These are phyloP conservation scores for Hypericum androsaemum DNA, from an alignment of 345 rosid genomes.

Conservation along the genomic window DNA sequence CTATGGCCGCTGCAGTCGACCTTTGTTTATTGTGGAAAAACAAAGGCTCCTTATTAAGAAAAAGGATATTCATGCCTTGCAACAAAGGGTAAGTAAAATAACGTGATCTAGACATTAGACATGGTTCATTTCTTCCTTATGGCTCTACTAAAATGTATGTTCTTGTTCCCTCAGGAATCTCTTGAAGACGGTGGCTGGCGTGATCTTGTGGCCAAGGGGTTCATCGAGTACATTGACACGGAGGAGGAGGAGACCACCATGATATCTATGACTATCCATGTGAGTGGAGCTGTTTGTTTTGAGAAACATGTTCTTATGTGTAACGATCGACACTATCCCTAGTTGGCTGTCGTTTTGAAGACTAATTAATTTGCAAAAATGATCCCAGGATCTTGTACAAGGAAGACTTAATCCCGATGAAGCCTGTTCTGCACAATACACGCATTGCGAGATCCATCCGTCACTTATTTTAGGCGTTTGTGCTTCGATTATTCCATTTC, in stretches of 20 bases:
- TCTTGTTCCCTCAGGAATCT: constrained; percentile 42
- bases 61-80: constrained; percentile 73
- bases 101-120: not conserved
- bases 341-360: constrained; percentile 1
- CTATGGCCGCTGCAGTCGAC: constrained; percentile 98
- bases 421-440: constrained; percentile 79
- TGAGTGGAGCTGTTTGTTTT: constrained; percentile 27
- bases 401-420: constrained; percentile 65
- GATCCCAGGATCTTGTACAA: constrained; percentile 77
- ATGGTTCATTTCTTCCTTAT: not conserved
- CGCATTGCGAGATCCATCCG: constrained; percentile 98
- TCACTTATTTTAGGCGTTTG: constrained; percentile 94
- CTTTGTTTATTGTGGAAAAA: constrained; percentile 86
- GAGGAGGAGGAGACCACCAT: constrained; percentile 99
- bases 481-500: constrained; percentile 98
- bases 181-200: constrained; percentile 92
- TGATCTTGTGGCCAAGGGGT: constrained; percentile 81
- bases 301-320: not conserved
- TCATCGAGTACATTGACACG: constrained; percentile 86
- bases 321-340: not conserved
- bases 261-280: constrained; percentile 99
- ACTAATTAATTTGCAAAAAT: constrained; percentile 10
- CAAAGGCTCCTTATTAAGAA: constrained; percentile 89
- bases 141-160: not conserved
- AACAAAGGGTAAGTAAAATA: constrained; percentile 53